Conservation (phyloP, 129 eudicot genomes). For the Helianthus annuus region HanXRQr2.0-SUNRISE NC_035444.2:3395205-3395704, state of each 20-base stretch:
- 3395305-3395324: background rate
- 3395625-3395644: background rate
- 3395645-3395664: background rate
- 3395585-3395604: background rate
- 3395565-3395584: background rate
- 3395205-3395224: no score
- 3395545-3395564: background rate
- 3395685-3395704: background rate
- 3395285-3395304: background rate
- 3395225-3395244: no score
- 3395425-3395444: background rate
- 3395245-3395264: background rate
- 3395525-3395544: no score
- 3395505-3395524: no score
- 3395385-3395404: background rate
- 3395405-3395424: background rate
- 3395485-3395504: no score
- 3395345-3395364: no score
- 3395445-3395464: background rate
- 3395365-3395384: background rate
- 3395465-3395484: no score
- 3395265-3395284: background rate
- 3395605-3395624: no score
- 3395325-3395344: no score
- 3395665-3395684: background rate